phyloP scores from a whole-genome alignment of 2,329 filamentous ascomycete species.

The Penicillium occitanis region DNA sequence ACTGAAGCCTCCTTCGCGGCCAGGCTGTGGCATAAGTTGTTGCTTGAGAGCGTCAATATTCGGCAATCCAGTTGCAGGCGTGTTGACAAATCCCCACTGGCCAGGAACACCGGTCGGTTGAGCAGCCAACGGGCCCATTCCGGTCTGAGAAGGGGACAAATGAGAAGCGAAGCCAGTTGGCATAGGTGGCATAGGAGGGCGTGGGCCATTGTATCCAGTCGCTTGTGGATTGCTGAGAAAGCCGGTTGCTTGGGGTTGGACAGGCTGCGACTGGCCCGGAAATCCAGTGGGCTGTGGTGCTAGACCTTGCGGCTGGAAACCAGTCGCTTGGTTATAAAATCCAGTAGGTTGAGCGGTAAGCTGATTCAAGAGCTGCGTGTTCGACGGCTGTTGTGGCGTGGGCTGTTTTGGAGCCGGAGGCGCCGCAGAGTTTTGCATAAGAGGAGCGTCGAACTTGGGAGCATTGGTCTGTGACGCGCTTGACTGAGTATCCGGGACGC shows the following conservation, averaged over 20 bases:
- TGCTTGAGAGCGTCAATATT: conserved; percentile 91
- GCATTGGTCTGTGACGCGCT: conserved; percentile 60
- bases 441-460: conserved; percentile 65
- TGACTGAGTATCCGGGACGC: conserved; percentile 69
- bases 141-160: conserved; percentile 62
- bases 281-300: conserved; percentile 45
- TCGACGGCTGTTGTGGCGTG: conserved; percentile 70
- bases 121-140: conserved; percentile 73
- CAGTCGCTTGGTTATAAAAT: conserved; percentile 63
- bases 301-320: conserved; percentile 55
- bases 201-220: conserved; percentile 76
- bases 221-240: conserved; percentile 70
- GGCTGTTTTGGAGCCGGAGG: conserved; percentile 62
- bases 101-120: conserved; percentile 91
- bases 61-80: conserved; percentile 81
- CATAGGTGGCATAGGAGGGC: conserved; percentile 78
- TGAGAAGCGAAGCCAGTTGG: conserved; percentile 69
- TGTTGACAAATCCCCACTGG: conserved; percentile 98
- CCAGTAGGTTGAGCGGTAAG: conserved; percentile 56
- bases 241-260: conserved; percentile 70
- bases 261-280: conserved; percentile 51
- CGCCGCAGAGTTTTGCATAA: conserved; percentile 50
- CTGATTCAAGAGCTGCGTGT: conserved; percentile 58
- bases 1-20: conserved; percentile 81
- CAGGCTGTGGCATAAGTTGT: conserved; percentile 95